Evolutionary conservation across 2,329 filamentous ascomycete species (phyloP), one percentile per base, ranked within the genome.

Genomic region (Cylindrodendrum hubeiense): DNA sequence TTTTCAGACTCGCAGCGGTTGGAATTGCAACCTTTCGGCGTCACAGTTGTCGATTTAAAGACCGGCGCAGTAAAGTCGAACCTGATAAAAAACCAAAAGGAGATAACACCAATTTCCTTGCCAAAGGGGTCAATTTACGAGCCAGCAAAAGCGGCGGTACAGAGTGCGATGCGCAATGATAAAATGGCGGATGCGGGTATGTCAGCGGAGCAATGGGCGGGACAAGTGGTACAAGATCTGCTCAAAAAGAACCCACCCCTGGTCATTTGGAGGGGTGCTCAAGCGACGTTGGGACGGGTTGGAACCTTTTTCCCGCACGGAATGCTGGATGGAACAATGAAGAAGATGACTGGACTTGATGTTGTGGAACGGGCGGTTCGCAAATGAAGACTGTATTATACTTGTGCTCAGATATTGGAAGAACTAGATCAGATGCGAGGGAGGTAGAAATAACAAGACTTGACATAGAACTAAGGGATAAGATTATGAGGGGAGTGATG

Each of bases 21-120:
- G 0, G 77, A 79, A 64, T 71, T 78, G 1, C 44, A 56, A 2
- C 71, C 75, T 0, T 73, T 79, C 3, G 71, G 73, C 3, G 60
- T 79, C 24, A 66, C 58, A 8, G 75, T 78, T 17, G 47, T 72
- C 26, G 67, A 68, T 33, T 43, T 71, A 12, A 62, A 64, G 52
- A 70, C 69, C 15, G 63, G 58, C 21, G 37, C 21, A 24, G 59
- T 69, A 13, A 43, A 53, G 22, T 57, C 65, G 10, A 67, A 59
- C 5, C 58, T 68, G 9, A 60, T 66, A 7, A 37, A 37, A 10
- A 66, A 66, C 26, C 26, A n/a, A 10, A 33, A 54, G 17, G 21
- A 4, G 17, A 30, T 33, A 5, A 28, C 39, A 13, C 34, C 34
- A 17, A 41, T 10, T 26, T 37, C n/a, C 6, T 21, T 66, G 21